Conservation (phyloP, 2,329 filamentous ascomycete species). For the Arthrinium phaeospermum region DNA sequence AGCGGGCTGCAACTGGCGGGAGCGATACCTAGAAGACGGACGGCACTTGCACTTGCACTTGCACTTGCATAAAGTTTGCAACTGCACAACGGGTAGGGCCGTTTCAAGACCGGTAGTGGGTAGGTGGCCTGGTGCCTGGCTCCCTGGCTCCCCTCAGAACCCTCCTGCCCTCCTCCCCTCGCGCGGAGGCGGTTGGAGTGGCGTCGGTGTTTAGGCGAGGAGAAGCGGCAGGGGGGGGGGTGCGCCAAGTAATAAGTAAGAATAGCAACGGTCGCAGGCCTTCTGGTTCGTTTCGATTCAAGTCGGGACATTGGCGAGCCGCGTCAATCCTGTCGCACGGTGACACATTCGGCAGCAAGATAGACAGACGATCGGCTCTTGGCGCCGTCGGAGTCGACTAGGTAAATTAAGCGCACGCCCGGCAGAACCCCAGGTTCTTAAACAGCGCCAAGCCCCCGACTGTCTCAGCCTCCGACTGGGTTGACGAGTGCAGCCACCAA, state of each 20-base stretch:
- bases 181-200: not conserved
- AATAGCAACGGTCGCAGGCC: not conserved
- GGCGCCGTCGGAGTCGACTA: not conserved
- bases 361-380: slow-evolving; percentile 1
- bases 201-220: not conserved
- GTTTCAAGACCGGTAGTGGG: not conserved
- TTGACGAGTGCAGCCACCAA: not conserved
- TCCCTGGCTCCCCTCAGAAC: too few relatives aligned
- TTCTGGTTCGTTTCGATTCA: slow-evolving; percentile 16
- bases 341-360: slow-evolving; percentile 1
- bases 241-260: slow-evolving; percentile 1
- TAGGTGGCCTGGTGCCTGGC: not conserved
- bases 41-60: not conserved
- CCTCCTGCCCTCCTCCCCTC: too few relatives aligned
- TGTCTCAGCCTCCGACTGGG: slow-evolving; percentile 6
- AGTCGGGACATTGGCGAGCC: slow-evolving; percentile 15
- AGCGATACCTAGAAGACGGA: not conserved
- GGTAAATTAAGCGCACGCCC: not conserved
- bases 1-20: not conserved
- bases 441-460: not conserved
- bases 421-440: slow-evolving; percentile 6
- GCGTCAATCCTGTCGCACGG: slow-evolving; percentile 20
- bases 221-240: not conserved
- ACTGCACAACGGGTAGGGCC: not conserved
- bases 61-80: not conserved